Conservation (phyloP, 768 basidiomycete species). For the Tulasnella sp. region DNA sequence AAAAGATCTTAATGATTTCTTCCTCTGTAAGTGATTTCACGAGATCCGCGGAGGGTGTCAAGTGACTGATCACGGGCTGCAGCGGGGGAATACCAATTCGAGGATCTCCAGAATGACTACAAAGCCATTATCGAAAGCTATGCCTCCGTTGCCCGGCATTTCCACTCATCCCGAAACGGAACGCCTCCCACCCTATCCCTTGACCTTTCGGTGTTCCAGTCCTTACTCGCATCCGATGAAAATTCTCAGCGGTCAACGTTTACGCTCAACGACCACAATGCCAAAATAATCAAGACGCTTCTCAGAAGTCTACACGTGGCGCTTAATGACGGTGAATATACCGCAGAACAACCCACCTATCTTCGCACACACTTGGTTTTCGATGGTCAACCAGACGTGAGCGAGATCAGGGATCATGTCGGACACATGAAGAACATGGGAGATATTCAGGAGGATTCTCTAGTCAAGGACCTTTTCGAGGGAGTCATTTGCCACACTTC, state of each 20-base stretch:
- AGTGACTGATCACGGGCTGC: no score
- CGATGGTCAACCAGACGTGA: not conserved
- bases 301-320: constrained; percentile 11
- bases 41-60: no score
- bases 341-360: constrained; percentile 9
- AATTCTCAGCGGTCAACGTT: not conserved
- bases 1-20: constrained; percentile 8
- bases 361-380: not conserved
- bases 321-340: constrained; percentile 8
- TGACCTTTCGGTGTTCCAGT: constrained; percentile 6
- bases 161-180: not conserved
- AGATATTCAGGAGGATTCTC: constrained; percentile 13
- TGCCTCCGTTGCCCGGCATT: constrained; percentile 1
- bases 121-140: constrained; percentile 8
- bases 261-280: not conserved
- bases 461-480: constrained; percentile 11
- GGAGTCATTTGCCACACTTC: not conserved
- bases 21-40: constrained; percentile 12
- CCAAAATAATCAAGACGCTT: not conserved
- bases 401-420: not conserved
- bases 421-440: constrained; percentile 9
- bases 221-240: constrained; percentile 4
- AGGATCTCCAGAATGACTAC: not conserved
- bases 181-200: not conserved
- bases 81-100: constrained; percentile 7